Base-by-base conservation (phyloP, 768 basidiomycete species). In the Dacryopinax spathularia region DNA sequence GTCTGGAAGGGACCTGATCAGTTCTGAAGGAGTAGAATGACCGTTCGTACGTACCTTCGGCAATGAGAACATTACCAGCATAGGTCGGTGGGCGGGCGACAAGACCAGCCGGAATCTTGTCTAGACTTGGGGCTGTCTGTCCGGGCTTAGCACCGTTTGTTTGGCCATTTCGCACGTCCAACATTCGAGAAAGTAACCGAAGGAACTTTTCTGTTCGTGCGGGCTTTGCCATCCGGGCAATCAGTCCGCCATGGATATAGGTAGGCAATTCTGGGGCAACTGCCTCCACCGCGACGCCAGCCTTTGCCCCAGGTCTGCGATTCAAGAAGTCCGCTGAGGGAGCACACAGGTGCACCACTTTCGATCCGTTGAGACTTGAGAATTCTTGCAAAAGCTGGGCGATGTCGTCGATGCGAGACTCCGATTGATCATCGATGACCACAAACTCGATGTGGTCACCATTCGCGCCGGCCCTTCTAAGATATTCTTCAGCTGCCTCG, bases 221-320 rank as follows among this genome's bases (percentile, higher is more conserved):
- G 0, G 86, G 86, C 71, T 87, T 88, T 9, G 84, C 86, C 78
- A 87, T 83, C 66, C 84, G 82, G 27, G 83, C 76, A 5, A 87
- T 79, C 13, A 60, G 22, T 16, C 56, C 62, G 39, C 65, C 37
- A 7, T 44, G 34, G 5, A 56, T 59, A 7, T 60, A 33, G 4
- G 61, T 31, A n/a, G 39, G 61, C 20, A 60, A 34, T n/a, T 62
- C 61, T 25, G 48, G 34, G 12, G 13, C 29, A 39, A 27, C 34
- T 16, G 37, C 62, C 35, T 37, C 48, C 4, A 20, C 36, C n/a
- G 31, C 56, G 34, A 7, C 37, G 29, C 20, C 25, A 22, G 36
- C 35, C n/a, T 33, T 60, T 18, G 15, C 20, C 25, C 48, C 48
- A 6, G 56, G 36, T 15, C 62, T 18, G 31, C 62, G 48, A 34